Base-by-base conservation (phyloP, 768 basidiomycete genomes). In the Roridomyces roridus region DNA sequence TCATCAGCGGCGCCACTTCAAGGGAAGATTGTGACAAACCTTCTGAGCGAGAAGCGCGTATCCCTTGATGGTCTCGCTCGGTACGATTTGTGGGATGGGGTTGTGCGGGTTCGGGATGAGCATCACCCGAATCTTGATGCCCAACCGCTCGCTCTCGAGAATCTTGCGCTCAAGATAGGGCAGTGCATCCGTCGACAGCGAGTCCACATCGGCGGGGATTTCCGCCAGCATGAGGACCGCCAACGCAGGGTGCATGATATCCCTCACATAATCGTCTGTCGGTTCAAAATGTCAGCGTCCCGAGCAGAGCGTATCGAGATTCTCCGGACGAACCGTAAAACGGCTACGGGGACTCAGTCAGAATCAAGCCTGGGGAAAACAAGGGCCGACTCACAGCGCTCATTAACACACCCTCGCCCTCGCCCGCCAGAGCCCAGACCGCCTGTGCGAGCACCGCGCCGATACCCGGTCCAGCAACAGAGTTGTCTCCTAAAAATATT, bases 91-190 rank as follows among this genome's bases (percentile, higher is more conserved):
- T 5, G 67, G 67, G 17, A 67, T 58, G 4, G 70, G 71, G 39
- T 72, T 72, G 58, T 72, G 71, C 9, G 71, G 71, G 47, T 72
- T 72, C 28, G 64, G 65, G 3, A 72, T 51, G 7, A 72, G 43
- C n/a, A 71, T 59, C 1, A 65, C 70, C 25, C 62, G 58, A 47
- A 71, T 59, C 15, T 46, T 54, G 7, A 51, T 58, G 10, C 66
- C 67, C 10, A 52, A 25, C 8, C 50, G 49, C 10, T 59, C 43
- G 37, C 53, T 60, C 37, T 65, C 48, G 9, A 50, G 41, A 3
- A 69, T 43, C 14, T 55, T 55, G n/a, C 35, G 45, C 34, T 68
- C 68, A 24, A 71, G 59, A 40, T 63, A 46, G 0, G 53, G 44
- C 8, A 68, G 28, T 21, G 64, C 70, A 0, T 47, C 35, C 7